Base-by-base conservation (phyloP, 176 grass and related monocot genomes). In the Pharus latifolius region DNA sequence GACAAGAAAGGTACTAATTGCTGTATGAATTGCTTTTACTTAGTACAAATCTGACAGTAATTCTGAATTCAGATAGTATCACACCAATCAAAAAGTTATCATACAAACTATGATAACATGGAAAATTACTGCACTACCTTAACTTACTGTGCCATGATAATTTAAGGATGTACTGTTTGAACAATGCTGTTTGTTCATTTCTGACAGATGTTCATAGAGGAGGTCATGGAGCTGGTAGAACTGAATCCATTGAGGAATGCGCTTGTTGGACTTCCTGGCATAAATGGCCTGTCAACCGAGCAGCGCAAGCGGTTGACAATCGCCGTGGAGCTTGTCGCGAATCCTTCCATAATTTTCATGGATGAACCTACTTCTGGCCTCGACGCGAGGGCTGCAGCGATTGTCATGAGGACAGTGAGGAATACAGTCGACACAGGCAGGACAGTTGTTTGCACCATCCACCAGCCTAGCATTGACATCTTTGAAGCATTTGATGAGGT, bases 261-360 rank as follows among this genome's bases (percentile, higher is more conserved):
- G 22, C 81, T 89, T 47, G 70, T 89, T 48, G 86, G 86, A 16
- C 49, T 89, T 15, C 86, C 81, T 27, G 86, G 86, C 38, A 77
- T 89, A 10, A 89, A 72, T 32, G 86, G 86, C 9, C 43, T 89
- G 1, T 84, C 81, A 54, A 89, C 86, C 5, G 86, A 89, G 57
- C 86, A 89, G 49, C 50, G 86, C 15, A 89, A 89, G 72, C 78
- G 81, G 76, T n/a, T 89, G 9, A 89, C 86, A 0, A 89, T 89
- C 16, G 86, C 86, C 10, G 86, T 89, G 0, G 86, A 89, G 43
- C 78, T 89, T 2, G 81, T 89, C 12, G 86, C 86, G 8, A 89
- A 89, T 61, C 86, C 86, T 32, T 89, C 86, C 17, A 89, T 89
- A 48, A 89, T 89, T 60, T 89, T 89, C 81, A 89, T 89, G 86